These are phyloP conservation scores for Coemansia nantahalensis DNA, from an alignment of 192 early-diverging fungal species.

Conservation along the genomic window DNA sequence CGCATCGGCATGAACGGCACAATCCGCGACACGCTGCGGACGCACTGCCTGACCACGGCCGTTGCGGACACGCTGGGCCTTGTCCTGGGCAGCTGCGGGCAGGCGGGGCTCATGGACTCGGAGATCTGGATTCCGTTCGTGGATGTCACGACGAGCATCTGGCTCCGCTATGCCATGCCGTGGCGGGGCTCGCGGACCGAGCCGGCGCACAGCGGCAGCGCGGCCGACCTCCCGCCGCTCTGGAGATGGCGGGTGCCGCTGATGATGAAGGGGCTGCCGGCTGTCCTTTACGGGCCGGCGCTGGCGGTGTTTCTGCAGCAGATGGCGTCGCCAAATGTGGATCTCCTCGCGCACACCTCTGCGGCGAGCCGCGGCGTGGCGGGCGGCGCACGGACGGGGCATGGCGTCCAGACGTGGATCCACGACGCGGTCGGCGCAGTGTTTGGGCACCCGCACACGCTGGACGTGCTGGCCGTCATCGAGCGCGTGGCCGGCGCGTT, in stretches of 20 bases:
- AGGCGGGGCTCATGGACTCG: conserved; percentile 13
- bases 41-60: conserved; percentile 9
- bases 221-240: conserved; percentile 20
- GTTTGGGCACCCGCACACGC: conserved; percentile 9
- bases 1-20: conserved; percentile 38
- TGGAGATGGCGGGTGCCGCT: conserved; percentile 42
- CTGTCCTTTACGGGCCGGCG: conserved; percentile 32
- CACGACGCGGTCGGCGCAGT: conserved; percentile 15
- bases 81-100: conserved; percentile 19
- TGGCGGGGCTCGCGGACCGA: conserved; percentile 23
- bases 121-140: conserved; percentile 41
- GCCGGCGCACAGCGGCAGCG: not conserved
- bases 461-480: conserved; percentile 30
- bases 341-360: conserved; percentile 19
- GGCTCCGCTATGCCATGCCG: conserved; percentile 43
- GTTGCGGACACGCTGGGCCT: conserved; percentile 24
- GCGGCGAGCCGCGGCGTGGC: conserved; percentile 1
- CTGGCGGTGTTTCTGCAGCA: conserved; percentile 25
- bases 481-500: conserved; percentile 36
- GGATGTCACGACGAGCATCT: conserved; percentile 22
- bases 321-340: conserved; percentile 14
- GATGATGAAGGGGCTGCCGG: conserved; percentile 24
- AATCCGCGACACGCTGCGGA: conserved; percentile 25
- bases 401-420: conserved; percentile 21
- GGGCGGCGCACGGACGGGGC: not conserved